Evolutionary conservation across 441 rosid species (phyloP).

Genomic region (Populus hybrid): DNA sequence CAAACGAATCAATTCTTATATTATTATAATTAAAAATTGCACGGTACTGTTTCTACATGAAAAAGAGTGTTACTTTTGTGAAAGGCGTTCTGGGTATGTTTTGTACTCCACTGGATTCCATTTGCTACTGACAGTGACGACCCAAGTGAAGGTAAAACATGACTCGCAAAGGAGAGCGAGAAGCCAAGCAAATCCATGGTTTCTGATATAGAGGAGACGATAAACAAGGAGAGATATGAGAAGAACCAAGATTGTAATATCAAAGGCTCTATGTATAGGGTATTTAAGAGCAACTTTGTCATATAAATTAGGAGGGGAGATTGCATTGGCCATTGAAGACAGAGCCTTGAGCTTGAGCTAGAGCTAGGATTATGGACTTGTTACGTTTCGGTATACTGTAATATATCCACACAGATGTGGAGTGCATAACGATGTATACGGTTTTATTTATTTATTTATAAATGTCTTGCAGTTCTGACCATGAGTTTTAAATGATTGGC

Average conservation of each 20-base stretch:
- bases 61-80: constrained; percentile 29
- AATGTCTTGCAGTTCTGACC: background rate
- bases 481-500: background rate
- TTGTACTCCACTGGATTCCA: constrained; percentile 56
- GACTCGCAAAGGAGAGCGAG: constrained; percentile 63
- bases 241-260: constrained; percentile 39
- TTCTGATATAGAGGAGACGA: constrained; percentile 37
- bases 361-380: background rate
- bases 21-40: too few relatives aligned
- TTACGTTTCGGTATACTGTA: background rate
- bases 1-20: background rate
- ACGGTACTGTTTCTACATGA: background rate
- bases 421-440: background rate
- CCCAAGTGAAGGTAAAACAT: constrained; percentile 54
- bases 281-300: constrained; percentile 29
- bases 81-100: constrained; percentile 46
- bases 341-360: background rate
- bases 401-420: background rate
- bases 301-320: constrained; percentile 26
- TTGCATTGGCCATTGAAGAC: background rate
- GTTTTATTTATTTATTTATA: background rate
- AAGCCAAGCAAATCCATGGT: constrained; percentile 48
- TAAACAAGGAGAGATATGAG: constrained; percentile 41
- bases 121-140: constrained; percentile 35
- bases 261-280: constrained; percentile 35